Percentiles rank a stretch among this genome's conserved stretches.
These are phyloP conservation scores for Coemansia reversa DNA, from an alignment of 192 early-diverging fungal species.

Conservation along the genomic window DNA sequence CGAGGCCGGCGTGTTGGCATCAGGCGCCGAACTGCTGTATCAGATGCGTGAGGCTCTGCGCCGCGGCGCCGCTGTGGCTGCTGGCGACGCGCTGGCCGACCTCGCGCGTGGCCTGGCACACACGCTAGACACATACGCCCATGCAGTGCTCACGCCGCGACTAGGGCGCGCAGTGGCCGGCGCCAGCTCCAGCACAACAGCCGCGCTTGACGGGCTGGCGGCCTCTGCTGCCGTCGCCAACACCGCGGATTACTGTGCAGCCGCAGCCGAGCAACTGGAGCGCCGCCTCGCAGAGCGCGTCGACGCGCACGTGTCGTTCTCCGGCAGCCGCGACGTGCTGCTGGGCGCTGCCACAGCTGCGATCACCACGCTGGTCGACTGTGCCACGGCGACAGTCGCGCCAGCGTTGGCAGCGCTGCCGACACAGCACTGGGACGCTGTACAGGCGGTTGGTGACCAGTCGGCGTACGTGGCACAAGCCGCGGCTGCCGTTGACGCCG, in stretches of 20 bases:
- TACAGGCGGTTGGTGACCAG: constrained; percentile 93
- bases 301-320: constrained; percentile 71
- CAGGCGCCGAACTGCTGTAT: constrained; percentile 89
- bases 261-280: constrained; percentile 83
- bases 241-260: constrained; percentile 92
- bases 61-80: constrained; percentile 82
- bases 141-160: constrained; percentile 58
- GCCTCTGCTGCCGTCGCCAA: constrained; percentile 81
- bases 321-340: constrained; percentile 75
- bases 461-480: constrained; percentile 78
- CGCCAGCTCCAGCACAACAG: constrained; percentile 61
- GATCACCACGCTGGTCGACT: constrained; percentile 67
- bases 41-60: constrained; percentile 87
- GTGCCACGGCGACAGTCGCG: constrained; percentile 67
- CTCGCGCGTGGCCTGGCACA: constrained; percentile 78
- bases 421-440: constrained; percentile 72
- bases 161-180: constrained; percentile 58
- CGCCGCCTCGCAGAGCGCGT: constrained; percentile 86
- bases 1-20: constrained; percentile 73
- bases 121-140: constrained; percentile 75
- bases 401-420: constrained; percentile 71
- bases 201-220: constrained; percentile 62
- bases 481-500: constrained; percentile 57
- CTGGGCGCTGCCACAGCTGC: constrained; percentile 62
- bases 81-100: constrained; percentile 83